These are phyloP conservation scores for Cordyceps cateniannulata DNA, from an alignment of 2,329 filamentous ascomycete species.

Conservation along the genomic window DNA sequence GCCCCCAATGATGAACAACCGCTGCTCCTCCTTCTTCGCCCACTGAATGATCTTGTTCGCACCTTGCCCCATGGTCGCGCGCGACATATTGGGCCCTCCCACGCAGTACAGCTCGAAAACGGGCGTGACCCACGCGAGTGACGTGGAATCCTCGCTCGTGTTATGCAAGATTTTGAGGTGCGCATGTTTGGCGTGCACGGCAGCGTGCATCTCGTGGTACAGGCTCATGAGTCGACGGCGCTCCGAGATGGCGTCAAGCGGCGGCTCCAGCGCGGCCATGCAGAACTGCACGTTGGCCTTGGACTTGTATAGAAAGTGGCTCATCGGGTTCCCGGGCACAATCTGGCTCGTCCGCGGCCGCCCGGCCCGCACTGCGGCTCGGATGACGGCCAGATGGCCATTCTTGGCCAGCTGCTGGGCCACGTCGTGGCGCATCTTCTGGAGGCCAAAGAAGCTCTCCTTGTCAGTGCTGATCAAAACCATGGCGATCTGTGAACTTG, in stretches of 20 bases:
- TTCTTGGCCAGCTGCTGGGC: constrained; percentile 67
- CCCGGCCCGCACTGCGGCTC: constrained; percentile 61
- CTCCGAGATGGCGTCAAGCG: constrained; percentile 53
- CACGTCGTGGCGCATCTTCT: constrained; percentile 61
- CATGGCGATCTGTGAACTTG: constrained; percentile 74
- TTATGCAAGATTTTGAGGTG: constrained; percentile 83
- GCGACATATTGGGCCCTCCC: constrained; percentile 65
- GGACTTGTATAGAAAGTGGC: constrained; percentile 95
- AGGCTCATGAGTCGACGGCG: constrained; percentile 71
- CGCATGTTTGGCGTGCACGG: constrained; percentile 76
- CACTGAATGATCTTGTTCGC: constrained; percentile 88
- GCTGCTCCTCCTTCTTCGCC: constrained; percentile 85
- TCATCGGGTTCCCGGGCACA: constrained; percentile 69
- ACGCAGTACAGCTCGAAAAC: constrained; percentile 93
- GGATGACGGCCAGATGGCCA: constrained; percentile 68
- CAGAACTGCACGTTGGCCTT: constrained; percentile 91
- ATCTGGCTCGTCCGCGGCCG: constrained; percentile 69
- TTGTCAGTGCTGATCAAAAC: constrained; percentile 89
- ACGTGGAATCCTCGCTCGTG: constrained; percentile 66
- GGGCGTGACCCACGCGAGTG: constrained; percentile 85
- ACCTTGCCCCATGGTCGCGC: constrained; percentile 67
- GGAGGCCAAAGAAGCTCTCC: constrained; percentile 86
- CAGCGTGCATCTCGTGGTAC: constrained; percentile 79
- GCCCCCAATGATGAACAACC: constrained; percentile 95
- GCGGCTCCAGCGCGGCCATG: constrained; percentile 73